Conservation (phyloP, 331 rosid species). For the Rosa hybrid region DNA sequence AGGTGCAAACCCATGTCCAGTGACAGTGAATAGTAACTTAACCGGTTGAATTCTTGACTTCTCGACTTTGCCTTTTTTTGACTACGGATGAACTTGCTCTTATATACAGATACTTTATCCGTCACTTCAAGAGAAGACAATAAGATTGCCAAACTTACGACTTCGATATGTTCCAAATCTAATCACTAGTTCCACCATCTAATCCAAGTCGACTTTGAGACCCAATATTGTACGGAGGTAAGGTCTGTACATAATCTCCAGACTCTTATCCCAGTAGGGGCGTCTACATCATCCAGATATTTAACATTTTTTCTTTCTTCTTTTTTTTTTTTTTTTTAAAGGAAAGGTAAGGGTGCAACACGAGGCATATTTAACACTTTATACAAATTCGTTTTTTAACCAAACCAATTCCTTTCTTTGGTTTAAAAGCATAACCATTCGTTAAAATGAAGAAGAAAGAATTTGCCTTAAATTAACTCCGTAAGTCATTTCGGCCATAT, state of each 20-base stretch:
- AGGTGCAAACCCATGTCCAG: too few species aligned
- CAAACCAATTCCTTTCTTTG: background rate
- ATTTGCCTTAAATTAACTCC: background rate
- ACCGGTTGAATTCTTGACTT: too few species aligned
- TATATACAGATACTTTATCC: background rate
- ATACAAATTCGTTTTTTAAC: background rate
- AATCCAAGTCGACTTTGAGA: background rate
- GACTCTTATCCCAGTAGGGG: background rate
- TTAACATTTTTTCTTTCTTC: background rate
- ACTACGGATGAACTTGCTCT: too few species aligned
- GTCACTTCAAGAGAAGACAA: background rate
- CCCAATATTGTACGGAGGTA: background rate
- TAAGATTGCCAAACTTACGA: background rate
- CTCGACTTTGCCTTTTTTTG: too few species aligned
- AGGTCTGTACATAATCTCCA: background rate
- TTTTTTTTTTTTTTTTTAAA: too few species aligned
- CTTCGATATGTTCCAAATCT: background rate
- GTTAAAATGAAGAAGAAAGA: background rate
- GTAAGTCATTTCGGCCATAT: background rate
- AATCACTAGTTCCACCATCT: background rate
- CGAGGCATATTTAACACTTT: background rate
- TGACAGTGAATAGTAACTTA: too few species aligned
- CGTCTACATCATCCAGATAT: background rate
- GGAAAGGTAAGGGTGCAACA: too few species aligned
- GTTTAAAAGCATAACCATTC: background rate